Evolutionary conservation across 2,329 filamentous ascomycete species (phyloP).

Genomic region (Clonostachys byssicola): DNA sequence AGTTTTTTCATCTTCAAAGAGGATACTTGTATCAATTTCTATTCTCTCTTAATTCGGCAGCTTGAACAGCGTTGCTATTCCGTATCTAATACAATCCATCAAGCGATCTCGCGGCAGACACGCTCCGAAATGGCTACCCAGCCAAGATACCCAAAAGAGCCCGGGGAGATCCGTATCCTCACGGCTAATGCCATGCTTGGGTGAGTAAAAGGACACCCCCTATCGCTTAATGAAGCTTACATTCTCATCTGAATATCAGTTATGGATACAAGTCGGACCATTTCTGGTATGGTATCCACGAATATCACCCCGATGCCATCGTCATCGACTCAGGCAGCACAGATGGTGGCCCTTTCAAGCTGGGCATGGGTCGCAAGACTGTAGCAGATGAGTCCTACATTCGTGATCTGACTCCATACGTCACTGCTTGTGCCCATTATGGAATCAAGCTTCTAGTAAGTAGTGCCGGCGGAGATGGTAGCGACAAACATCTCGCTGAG

Average conservation of each 20-base stretch:
- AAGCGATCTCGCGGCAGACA: too few relatives aligned
- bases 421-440: slow-evolving; percentile 12
- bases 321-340: slow-evolving; percentile 20
- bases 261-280: slow-evolving; percentile 20
- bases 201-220: too few relatives aligned
- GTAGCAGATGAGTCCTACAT: slow-evolving; percentile 26
- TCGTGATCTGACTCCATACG: slow-evolving; percentile 26
- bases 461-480: slow-evolving; percentile 33
- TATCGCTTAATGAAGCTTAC: too few relatives aligned
- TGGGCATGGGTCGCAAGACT: slow-evolving; percentile 29
- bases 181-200: too few relatives aligned
- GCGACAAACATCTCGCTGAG: slow-evolving; percentile 29
- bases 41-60: too few relatives aligned
- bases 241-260: background rate
- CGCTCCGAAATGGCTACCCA: too few relatives aligned
- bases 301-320: slow-evolving; percentile 14
- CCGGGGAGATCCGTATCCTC: too few relatives aligned
- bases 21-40: too few relatives aligned
- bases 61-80: too few relatives aligned
- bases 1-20: too few relatives aligned
- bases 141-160: too few relatives aligned
- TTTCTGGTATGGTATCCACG: slow-evolving; percentile 20
- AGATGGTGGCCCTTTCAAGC: slow-evolving; percentile 24
- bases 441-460: slow-evolving; percentile 19
- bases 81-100: too few relatives aligned